phyloP scores from a whole-genome alignment of 768 basidiomycete genomes.

The Cystobasidium tubakii region DNA sequence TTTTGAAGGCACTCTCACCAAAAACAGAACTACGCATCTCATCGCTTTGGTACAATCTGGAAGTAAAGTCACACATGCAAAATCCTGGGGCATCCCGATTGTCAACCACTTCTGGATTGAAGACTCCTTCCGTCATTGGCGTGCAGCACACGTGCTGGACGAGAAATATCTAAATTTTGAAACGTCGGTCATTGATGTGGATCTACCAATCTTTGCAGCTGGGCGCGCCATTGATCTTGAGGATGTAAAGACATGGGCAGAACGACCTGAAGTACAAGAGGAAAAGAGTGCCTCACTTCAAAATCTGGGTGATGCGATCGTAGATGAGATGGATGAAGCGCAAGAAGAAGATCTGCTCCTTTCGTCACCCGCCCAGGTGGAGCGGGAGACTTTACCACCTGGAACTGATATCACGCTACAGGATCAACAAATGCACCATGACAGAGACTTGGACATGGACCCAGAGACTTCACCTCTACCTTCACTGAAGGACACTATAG shows the following conservation, averaged over 20 bases:
- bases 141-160: neutral
- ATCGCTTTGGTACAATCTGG: constrained; percentile 66
- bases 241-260: constrained; percentile 44
- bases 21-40: constrained; percentile 64
- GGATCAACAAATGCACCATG: neutral
- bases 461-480: neutral
- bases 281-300: constrained; percentile 20
- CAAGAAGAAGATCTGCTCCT: constrained; percentile 25
- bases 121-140: constrained; percentile 74
- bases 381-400: neutral
- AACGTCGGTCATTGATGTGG: constrained; percentile 39
- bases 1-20: constrained; percentile 76
- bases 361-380: neutral
- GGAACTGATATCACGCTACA: neutral
- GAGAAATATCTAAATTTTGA: constrained; percentile 33
- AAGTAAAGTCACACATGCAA: constrained; percentile 66
- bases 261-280: constrained; percentile 24
- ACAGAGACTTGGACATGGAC: neutral
- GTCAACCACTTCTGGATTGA: constrained; percentile 90
- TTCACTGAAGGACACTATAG: neutral
- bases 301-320: constrained; percentile 1
- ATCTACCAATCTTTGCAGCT: constrained; percentile 36
- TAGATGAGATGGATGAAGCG: constrained; percentile 14
- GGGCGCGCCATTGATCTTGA: constrained; percentile 36
- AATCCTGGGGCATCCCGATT: constrained; percentile 73